Base-by-base conservation (phyloP, 306 rosid genomes). In the Carpinus fangiana region DNA sequence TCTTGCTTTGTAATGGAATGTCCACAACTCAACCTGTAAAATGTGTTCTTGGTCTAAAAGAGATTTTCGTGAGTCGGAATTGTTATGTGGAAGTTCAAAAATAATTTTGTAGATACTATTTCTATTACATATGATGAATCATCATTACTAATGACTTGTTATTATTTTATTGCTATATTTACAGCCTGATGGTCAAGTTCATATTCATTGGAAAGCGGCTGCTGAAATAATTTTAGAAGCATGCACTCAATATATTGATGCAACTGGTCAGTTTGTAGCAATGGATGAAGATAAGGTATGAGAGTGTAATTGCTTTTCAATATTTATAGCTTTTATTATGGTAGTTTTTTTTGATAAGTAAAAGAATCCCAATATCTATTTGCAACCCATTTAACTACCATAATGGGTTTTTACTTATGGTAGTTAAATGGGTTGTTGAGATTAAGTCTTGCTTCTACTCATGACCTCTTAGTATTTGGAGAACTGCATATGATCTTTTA, bases 161-260 rank as follows among this genome's bases (percentile, higher is more conserved):
- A 71, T 67, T 31, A 36, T 53, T 72, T 41, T 28, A 75, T 69
- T 73, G 45, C 45, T 55, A 3, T 67, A 13, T 51, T 72, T 69
- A 28, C 94, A 94, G 98, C 55, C 86, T 12, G 81, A 86, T 59
- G 75, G 89, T 45, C 74, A 88, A 82, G 87, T 89, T 79, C 97
- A 88, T 82, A 76, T 94, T 82, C 97, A 94, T 78, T 94, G 98
- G 98, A 94, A 94, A 85, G 98, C 97, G 79, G 98, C 98, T 68
- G 98, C 98, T 65, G 98, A 94, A 81, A 81, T 94, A 71, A 86
- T 94, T 12, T 82, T 94, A 50, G 89, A 85, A 57, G 81, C 85
- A 4, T 94, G 98, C 76, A 81, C 93, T 0, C 14, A 48, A 34
- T 90, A 86, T 78, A 36, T 90, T 34, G 93, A 89, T 83, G 76